phyloP scores from a whole-genome alignment of 495 filamentous ascomycete genomes.

The Pseudevernia furfuracea region DNA sequence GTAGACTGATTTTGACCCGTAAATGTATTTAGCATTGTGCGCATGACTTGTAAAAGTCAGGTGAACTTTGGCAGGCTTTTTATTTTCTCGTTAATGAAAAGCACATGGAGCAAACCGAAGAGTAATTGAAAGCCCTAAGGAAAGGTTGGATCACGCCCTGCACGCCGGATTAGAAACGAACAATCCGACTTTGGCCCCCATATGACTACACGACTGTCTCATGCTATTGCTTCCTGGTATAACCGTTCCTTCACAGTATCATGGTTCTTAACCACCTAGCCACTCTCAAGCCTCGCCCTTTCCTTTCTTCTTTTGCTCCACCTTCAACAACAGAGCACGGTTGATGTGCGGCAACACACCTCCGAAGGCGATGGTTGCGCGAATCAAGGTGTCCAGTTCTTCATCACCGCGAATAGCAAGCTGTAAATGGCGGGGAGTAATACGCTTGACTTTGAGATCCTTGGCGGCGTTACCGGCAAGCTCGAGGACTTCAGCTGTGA shows the following conservation, averaged over 20 bases:
- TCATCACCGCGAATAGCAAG: conserved; percentile 98
- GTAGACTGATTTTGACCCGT: background rate
- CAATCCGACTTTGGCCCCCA: background rate
- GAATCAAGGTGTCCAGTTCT: conserved; percentile 93
- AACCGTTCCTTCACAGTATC: background rate
- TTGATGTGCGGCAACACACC: conserved; percentile 99
- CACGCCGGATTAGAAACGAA: conserved; percentile 1
- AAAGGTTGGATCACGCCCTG: background rate
- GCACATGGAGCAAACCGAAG: background rate
- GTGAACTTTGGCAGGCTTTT: background rate
- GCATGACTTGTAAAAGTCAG: background rate
- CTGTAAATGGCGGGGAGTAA: conserved; percentile 95
- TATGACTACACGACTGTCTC: conserved; percentile 1
- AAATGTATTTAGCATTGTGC: background rate
- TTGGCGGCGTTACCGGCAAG: conserved; percentile 98
- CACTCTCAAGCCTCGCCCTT: conserved; percentile 15
- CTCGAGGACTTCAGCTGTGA: conserved; percentile 97
- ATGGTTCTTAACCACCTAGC: background rate
- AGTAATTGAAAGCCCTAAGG: background rate
- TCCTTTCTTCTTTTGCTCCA: conserved; percentile 98
- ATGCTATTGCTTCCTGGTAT: background rate
- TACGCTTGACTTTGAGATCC: conserved; percentile 99
- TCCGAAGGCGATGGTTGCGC: conserved; percentile 95
- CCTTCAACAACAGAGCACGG: conserved; percentile 91
- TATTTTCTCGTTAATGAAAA: background rate